Conservation (phyloP, 352 stramenopile genomes). For the Pythium phragmiticola region DNA sequence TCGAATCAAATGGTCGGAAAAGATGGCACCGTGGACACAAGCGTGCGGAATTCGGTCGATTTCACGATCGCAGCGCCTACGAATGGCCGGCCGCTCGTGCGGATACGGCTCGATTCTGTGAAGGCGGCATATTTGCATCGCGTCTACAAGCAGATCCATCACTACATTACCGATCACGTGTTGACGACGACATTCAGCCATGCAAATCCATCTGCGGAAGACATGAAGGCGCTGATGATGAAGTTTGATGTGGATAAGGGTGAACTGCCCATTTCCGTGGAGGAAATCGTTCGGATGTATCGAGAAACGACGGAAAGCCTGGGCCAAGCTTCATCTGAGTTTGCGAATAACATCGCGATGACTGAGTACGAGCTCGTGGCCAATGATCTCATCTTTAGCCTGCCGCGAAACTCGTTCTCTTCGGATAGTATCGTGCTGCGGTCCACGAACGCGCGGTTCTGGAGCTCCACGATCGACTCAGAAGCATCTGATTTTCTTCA, state of each 20-base stretch:
- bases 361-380: conserved; percentile 67
- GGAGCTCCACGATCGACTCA: conserved; percentile 64
- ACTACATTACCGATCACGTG: conserved; percentile 70
- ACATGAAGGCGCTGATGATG: conserved; percentile 10
- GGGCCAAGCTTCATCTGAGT: neutral
- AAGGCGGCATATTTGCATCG: conserved; percentile 83
- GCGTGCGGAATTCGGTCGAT: conserved; percentile 55
- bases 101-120: conserved; percentile 70
- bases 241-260: conserved; percentile 26
- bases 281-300: conserved; percentile 33
- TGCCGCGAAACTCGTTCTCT: conserved; percentile 80
- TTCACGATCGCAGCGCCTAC: conserved; percentile 31
- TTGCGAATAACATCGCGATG: conserved; percentile 8
- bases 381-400: conserved; percentile 78
- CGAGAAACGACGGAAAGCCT: conserved; percentile 15
- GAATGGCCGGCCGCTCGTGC: neutral
- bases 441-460: conserved; percentile 72
- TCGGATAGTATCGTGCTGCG: conserved; percentile 69
- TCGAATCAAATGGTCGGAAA: conserved; percentile 47
- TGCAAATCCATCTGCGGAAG: neutral
- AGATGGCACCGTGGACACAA: conserved; percentile 24
- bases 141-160: conserved; percentile 85
- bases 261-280: conserved; percentile 26
- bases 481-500: conserved; percentile 73
- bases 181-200: neutral